phyloP scores from a whole-genome alignment of 352 stramenopile species.

The Phytophthora fragariaefolia region DNA sequence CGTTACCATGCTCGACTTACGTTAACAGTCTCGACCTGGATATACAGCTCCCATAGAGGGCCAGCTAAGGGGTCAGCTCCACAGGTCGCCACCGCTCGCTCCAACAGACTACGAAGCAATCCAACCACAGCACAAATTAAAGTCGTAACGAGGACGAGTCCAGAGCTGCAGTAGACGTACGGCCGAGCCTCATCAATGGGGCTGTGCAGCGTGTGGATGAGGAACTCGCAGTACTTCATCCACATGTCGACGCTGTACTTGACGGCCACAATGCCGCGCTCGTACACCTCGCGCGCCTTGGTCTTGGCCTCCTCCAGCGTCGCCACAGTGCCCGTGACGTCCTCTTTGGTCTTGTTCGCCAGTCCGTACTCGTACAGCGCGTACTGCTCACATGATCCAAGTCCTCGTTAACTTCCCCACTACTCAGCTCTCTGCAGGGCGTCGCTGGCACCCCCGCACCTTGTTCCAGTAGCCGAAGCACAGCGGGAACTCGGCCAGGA shows the following conservation, averaged over 20 bases:
- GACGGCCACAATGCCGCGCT: conserved; percentile 70
- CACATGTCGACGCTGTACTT: conserved; percentile 84
- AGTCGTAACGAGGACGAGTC: conserved; percentile 7
- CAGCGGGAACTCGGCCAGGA: conserved; percentile 77
- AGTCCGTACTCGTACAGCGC: conserved; percentile 71
- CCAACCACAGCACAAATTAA: conserved; percentile 9
- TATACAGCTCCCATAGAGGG: conserved; percentile 81
- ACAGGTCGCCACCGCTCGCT: conserved; percentile 62
- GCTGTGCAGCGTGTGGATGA: conserved; percentile 64
- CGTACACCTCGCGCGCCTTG: conserved; percentile 66
- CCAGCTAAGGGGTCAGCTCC: conserved; percentile 71
- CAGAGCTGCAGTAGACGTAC: conserved; percentile 33
- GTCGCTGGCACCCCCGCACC: conserved; percentile 34
- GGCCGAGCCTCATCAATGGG: conserved; percentile 68
- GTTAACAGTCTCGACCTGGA: conserved; percentile 79
- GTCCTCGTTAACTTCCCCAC: background rate
- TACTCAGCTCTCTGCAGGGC: background rate
- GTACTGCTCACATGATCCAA: conserved; percentile 45
- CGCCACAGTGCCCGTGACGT: conserved; percentile 44
- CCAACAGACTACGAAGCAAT: conserved; percentile 42
- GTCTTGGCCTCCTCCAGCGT: conserved; percentile 51
- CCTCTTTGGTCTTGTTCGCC: conserved; percentile 42
- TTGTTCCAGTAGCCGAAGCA: conserved; percentile 92
- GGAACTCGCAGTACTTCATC: conserved; percentile 85
- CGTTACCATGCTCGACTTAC: conserved; percentile 26